Conservation (phyloP, 2,329 filamentous ascomycete genomes). For the Parastagonospora avenae region DNA sequence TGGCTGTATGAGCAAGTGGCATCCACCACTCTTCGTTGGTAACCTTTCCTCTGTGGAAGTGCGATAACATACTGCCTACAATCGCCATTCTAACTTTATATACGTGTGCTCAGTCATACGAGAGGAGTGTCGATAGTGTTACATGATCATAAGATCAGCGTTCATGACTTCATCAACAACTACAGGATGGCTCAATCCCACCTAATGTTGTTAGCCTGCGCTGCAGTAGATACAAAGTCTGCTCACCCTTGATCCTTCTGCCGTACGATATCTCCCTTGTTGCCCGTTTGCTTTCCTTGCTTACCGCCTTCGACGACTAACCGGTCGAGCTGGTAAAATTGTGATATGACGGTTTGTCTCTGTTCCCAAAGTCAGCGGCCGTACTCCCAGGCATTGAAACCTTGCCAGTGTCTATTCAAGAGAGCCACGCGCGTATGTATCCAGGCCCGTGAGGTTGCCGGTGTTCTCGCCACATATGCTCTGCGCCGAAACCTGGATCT, state of each 20-base stretch:
- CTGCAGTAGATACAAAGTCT: no score
- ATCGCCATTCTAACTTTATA: not conserved
- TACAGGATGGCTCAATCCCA: conserved; percentile 20
- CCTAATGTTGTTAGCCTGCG: conserved; percentile 18
- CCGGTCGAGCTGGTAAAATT: conserved; percentile 90
- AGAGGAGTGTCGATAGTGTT: not conserved
- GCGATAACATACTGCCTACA: not conserved
- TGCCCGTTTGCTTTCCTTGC: conserved; percentile 73
- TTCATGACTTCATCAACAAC: conserved; percentile 6
- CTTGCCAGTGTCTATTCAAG: not conserved
- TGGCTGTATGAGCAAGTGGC: no score
- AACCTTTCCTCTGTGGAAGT: not conserved
- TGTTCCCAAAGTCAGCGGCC: conserved; percentile 56
- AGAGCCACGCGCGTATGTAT: not conserved
- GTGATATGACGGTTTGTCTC: conserved; percentile 93
- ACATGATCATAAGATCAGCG: not conserved
- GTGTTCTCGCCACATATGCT: no score
- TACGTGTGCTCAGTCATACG: not conserved
- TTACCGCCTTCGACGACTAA: conserved; percentile 91
- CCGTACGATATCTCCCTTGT: conserved; percentile 69
- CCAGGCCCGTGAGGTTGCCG: not conserved
- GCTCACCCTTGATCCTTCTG: conserved; percentile 80
- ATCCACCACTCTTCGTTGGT: no score
- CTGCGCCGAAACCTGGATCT: no score
- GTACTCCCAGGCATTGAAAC: conserved; percentile 2